Evolutionary conservation across 1,139 yeast genomes (phyloP), one percentile per base, ranked within the genome.

Genomic region (Schwanniomyces etchellsii): DNA sequence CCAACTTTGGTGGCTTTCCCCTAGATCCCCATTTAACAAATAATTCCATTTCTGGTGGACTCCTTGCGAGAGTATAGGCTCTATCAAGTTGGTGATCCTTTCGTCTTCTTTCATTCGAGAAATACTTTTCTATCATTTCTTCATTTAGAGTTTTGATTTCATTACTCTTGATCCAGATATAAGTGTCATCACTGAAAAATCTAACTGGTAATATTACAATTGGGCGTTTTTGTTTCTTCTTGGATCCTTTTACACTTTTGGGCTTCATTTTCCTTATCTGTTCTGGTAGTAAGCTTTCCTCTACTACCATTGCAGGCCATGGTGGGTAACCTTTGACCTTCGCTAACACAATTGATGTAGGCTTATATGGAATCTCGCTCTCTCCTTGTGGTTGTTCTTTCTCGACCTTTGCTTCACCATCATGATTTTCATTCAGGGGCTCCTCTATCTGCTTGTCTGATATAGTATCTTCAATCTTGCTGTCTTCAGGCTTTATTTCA

Each of bases 291-390:
- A 71, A 47, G 16, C 65, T 60, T 33, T 61, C 68, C 2, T 80
- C 81, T n/a, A 81, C 64, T 2, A 81, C 74, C 74, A 81, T 76
- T 3, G 86, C 85, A 1, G 91, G 91, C 91, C 91, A 81, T 27
- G 84, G 78, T 5, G 89, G 82, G 47, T 77, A 81, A 5, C 89
- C 88, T 46, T 81, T 81, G 20, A 81, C 78, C 49, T 81, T 81
- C 5, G 88, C 86, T 24, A 81, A 61, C 1, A 81, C 88, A 3
- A 79, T 55, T 16, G 65, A 38, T n/a, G 37, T 49, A 7, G 61
- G 59, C 7, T 34, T 35, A 23, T 32, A 47, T 14, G 27, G 26
- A 17, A 16, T 26, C 5, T 20, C 24, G 12, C 20, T 20, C n/a
- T 23, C 21, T 14, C 18, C 6, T 20, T 29, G 24, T 7, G 28